Percentiles rank a stretch among this genome's conserved stretches.
Conservation (phyloP, 352 stramenopile species). For the Globisporangium nodosum region DNA sequence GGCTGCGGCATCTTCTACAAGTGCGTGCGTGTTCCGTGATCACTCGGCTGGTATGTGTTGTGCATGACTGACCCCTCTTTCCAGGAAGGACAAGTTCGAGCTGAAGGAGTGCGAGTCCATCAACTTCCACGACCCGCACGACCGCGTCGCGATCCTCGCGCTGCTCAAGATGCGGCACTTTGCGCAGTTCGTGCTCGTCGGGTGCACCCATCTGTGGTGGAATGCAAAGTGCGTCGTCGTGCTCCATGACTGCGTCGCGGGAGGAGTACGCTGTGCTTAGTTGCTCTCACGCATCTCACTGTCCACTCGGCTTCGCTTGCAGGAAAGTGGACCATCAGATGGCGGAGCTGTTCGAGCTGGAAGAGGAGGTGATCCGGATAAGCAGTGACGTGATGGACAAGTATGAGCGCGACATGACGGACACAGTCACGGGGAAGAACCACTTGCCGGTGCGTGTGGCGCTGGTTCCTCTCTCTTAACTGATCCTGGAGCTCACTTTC, state of each 20-base stretch:
- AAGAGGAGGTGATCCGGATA: slow-evolving; percentile 80
- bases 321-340: slow-evolving; percentile 87
- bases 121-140: slow-evolving; percentile 84
- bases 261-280: background rate
- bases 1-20: slow-evolving; percentile 88
- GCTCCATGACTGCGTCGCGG: background rate
- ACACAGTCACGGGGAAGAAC: slow-evolving; percentile 41
- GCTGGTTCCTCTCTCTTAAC: background rate
- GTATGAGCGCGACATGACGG: slow-evolving; percentile 59
- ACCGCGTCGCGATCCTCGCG: slow-evolving; percentile 80
- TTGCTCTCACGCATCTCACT: background rate
- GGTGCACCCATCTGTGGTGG: slow-evolving; percentile 85
- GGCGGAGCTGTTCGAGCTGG: slow-evolving; percentile 76
- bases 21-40: slow-evolving; percentile 16
- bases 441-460: slow-evolving; percentile 38
- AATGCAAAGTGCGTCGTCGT: slow-evolving; percentile 63
- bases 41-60: background rate
- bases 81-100: slow-evolving; percentile 81
- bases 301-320: background rate
- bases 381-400: slow-evolving; percentile 76
- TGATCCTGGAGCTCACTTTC: background rate
- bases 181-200: slow-evolving; percentile 74
- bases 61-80: background rate
- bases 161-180: slow-evolving; percentile 82
- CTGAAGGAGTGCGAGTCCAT: slow-evolving; percentile 81